Base-by-base conservation (phyloP, 2,329 filamentous ascomycete species). In the Berkeleyomyces rouxiae region DNA sequence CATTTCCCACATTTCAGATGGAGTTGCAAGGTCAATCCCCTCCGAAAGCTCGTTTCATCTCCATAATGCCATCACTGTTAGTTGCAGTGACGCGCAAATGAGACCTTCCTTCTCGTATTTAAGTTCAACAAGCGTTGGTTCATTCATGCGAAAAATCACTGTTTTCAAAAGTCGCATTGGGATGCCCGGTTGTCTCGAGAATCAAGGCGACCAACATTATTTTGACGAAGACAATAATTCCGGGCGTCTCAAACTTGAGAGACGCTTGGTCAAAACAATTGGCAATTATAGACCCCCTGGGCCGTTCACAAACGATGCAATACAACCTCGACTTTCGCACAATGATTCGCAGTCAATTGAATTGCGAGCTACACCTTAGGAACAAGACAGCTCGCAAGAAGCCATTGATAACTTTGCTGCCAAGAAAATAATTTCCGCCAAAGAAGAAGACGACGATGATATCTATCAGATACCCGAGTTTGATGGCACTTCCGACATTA, bases 71-170 rank as follows among this genome's bases (percentile, higher is more conserved):
- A n/a, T 58, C 37, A 43, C 43, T 64, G 63, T 59, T 23, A 64
- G 63, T 64, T 44, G 59, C 59, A 59, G 44, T 36, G 55, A 37
- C 37, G 31, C 47, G 51, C 43, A 64, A 42, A 43, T n/a, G 13
- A 36, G 33, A 16, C 3, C 59, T 23, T 9, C 13, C 4, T 37
- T 37, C 37, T 11, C 10, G 7, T 36, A 13, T 58, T 33, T 16
- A 40, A 36, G 23, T 40, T 62, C 63, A 39, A 58, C 55, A 61
- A 64, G 63, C 63, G 63, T 64, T 39, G 63, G 59, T 42, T 60
- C 55, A 44, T 58, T 63, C 39, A 40, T 47, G 33, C 58, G 40
- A 43, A 47, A 40, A 46, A 63, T 39, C 33, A 11, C 61, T 39
- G 47, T 63, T 43, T 46, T 58, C 16, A 40, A 7, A 3, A 16